These are phyloP conservation scores for Plasmodium gaboni DNA, from an alignment of 169 alveolate genomes.

Conservation along the genomic window DNA sequence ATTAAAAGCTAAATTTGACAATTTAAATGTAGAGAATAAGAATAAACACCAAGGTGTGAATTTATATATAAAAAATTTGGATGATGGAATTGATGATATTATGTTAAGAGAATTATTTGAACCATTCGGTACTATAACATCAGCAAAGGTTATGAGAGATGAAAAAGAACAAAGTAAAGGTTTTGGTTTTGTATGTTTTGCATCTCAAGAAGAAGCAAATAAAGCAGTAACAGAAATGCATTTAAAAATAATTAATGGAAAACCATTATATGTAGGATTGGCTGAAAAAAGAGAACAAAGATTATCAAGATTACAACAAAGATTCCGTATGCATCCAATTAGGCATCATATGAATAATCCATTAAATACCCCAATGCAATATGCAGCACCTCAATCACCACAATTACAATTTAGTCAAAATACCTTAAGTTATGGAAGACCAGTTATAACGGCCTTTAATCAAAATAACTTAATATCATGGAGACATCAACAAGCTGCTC, in stretches of 20 bases:
- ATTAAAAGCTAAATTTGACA: conserved; percentile 90
- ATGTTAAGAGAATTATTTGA: conserved; percentile 90
- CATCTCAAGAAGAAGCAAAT: conserved; percentile 96
- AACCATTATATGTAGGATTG: conserved; percentile 95
- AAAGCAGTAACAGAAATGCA: conserved; percentile 98
- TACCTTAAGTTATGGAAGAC: conserved; percentile 75
- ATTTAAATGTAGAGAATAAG: conserved; percentile 79
- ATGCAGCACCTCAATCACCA: conserved; percentile 69
- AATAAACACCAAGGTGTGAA: conserved; percentile 91
- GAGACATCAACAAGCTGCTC: conserved; percentile 77
- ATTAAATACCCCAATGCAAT: conserved; percentile 77
- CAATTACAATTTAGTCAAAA: conserved; percentile 70
- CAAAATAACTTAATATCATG: conserved; percentile 69
- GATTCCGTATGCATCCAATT: conserved; percentile 87
- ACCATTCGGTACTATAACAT: conserved; percentile 92
- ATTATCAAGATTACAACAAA: conserved; percentile 91
- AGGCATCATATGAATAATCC: conserved; percentile 82
- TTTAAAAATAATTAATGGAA: conserved; percentile 89
- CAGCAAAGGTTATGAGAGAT: conserved; percentile 95
- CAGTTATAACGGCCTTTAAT: conserved; percentile 60
- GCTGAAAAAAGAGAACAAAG: conserved; percentile 95
- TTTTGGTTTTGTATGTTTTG: conserved; percentile 98
- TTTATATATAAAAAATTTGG: conserved; percentile 94
- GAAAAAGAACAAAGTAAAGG: conserved; percentile 95
- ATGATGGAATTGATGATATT: conserved; percentile 91